Percentiles rank a stretch among this genome's conserved stretches.
phyloP scores from a whole-genome alignment of 345 rosid species.

The Salix suchowensis region DNA sequence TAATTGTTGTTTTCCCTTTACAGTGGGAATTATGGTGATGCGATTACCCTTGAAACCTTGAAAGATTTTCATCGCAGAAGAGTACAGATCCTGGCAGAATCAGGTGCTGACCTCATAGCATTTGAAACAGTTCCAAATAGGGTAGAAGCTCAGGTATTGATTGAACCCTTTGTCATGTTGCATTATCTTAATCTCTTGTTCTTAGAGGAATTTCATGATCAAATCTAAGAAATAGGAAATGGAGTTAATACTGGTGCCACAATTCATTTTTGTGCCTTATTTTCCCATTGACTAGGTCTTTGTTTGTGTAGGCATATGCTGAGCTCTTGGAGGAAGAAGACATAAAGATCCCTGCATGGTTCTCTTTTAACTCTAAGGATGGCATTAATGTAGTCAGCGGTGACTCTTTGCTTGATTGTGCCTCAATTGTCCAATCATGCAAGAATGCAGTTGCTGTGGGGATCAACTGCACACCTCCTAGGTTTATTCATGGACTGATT shows the following conservation, averaged over 20 bases:
- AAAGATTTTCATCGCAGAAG: slow-evolving; percentile 75
- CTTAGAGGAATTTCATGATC: neutral
- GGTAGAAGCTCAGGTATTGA: slow-evolving; percentile 74
- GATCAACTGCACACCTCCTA: slow-evolving; percentile 83
- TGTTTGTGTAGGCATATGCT: slow-evolving; percentile 51
- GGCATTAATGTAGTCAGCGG: slow-evolving; percentile 74
- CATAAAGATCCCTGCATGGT: slow-evolving; percentile 65
- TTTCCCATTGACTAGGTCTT: neutral
- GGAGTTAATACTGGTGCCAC: neutral
- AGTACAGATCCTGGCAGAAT: slow-evolving; percentile 56
- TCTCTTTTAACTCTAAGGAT: slow-evolving; percentile 74
- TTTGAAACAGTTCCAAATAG: slow-evolving; percentile 83
- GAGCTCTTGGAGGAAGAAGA: slow-evolving; percentile 64
- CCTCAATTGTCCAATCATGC: slow-evolving; percentile 56
- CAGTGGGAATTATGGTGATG: slow-evolving; percentile 67
- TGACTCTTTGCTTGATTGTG: slow-evolving; percentile 60
- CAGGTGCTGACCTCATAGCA: slow-evolving; percentile 73
- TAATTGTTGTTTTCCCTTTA: slow-evolving; percentile 15
- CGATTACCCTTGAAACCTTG: slow-evolving; percentile 44
- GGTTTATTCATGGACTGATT: slow-evolving; percentile 61
- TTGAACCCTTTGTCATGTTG: no score
- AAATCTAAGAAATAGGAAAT: neutral
- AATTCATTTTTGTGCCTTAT: neutral
- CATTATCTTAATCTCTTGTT: neutral
- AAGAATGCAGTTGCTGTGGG: slow-evolving; percentile 67